These are phyloP conservation scores for Xylaria sp. DNA, from an alignment of 2,329 filamentous ascomycete species.

Conservation along the genomic window DNA sequence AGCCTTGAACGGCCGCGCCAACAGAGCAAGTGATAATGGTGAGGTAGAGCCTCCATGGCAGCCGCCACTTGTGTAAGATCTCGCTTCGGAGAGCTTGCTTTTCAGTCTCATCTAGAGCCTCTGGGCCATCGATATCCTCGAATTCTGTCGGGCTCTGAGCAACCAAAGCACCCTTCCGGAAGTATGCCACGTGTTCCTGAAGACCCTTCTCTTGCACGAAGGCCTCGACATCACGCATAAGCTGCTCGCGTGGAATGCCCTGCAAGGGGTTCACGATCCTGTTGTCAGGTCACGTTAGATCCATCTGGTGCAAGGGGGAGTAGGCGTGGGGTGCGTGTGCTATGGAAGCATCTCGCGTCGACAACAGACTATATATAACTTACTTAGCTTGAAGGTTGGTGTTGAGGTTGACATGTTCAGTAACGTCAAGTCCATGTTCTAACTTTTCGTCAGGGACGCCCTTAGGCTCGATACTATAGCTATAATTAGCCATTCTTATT, in stretches of 20 bases:
- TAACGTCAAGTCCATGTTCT: constrained; percentile 42
- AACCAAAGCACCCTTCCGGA: constrained; percentile 77
- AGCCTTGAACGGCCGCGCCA: constrained; percentile 75
- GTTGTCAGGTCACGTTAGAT: constrained; percentile 9
- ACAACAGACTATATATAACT: constrained; percentile 32
- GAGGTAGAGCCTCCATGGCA: constrained; percentile 70
- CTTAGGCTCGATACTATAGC: constrained; percentile 30
- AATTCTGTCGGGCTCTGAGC: constrained; percentile 74
- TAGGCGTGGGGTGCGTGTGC: background rate
- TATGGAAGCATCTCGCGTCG: background rate
- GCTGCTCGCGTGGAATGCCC: constrained; percentile 60
- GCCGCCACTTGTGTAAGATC: constrained; percentile 73
- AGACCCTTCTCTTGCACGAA: constrained; percentile 71
- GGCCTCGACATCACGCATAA: constrained; percentile 66
- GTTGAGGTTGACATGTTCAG: constrained; percentile 52
- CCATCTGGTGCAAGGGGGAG: background rate
- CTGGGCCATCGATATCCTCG: constrained; percentile 66
- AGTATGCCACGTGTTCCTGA: constrained; percentile 64
- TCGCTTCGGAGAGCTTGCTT: constrained; percentile 69
- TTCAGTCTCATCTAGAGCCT: constrained; percentile 69
- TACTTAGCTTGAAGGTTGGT: constrained; percentile 57
- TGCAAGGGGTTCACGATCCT: constrained; percentile 60
- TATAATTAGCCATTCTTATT: background rate
- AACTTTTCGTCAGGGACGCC: constrained; percentile 41
- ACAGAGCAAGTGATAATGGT: constrained; percentile 76